Percentiles rank a stretch among this genome's conserved stretches.
Conservation (phyloP, 805 yeast species). For the Candida orba region DNA sequence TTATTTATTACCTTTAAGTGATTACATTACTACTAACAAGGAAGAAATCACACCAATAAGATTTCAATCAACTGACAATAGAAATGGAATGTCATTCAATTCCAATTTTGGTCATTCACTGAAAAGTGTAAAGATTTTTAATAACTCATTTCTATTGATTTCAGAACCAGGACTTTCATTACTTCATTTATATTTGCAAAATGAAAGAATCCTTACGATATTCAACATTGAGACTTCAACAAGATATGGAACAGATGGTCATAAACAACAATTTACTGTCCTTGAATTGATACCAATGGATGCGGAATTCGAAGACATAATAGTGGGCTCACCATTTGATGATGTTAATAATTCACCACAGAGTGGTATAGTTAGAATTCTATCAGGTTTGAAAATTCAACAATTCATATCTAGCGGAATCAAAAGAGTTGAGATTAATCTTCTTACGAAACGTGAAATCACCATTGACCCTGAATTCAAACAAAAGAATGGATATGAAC, state of each 20-base stretch:
- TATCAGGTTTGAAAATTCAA: slow-evolving; percentile 25
- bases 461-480: not conserved
- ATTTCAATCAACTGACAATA: not conserved
- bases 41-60: not conserved
- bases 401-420: slow-evolving; percentile 4
- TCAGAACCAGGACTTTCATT: slow-evolving; percentile 46
- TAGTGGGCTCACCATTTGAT: slow-evolving; percentile 37
- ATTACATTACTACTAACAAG: slow-evolving; percentile 13
- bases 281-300: slow-evolving; percentile 14
- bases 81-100: slow-evolving; percentile 21
- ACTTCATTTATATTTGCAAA: slow-evolving; percentile 30
- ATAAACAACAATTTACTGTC: slow-evolving; percentile 35
- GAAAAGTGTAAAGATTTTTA: slow-evolving; percentile 23
- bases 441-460: not conserved
- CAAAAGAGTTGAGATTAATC: slow-evolving; percentile 7
- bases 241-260: slow-evolving; percentile 33
- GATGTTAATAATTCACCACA: slow-evolving; percentile 29
- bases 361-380: slow-evolving; percentile 27
- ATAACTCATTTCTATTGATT: slow-evolving; percentile 33
- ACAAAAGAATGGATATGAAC: slow-evolving; percentile 29
- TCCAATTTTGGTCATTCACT: slow-evolving; percentile 38
- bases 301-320: slow-evolving; percentile 24
- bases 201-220: slow-evolving; percentile 22
- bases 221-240: slow-evolving; percentile 20
- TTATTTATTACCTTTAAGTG: slow-evolving; percentile 35